These are phyloP conservation scores for Daldinia loculata DNA, from an alignment of 495 filamentous ascomycete genomes.

Conservation along the genomic window DNA sequence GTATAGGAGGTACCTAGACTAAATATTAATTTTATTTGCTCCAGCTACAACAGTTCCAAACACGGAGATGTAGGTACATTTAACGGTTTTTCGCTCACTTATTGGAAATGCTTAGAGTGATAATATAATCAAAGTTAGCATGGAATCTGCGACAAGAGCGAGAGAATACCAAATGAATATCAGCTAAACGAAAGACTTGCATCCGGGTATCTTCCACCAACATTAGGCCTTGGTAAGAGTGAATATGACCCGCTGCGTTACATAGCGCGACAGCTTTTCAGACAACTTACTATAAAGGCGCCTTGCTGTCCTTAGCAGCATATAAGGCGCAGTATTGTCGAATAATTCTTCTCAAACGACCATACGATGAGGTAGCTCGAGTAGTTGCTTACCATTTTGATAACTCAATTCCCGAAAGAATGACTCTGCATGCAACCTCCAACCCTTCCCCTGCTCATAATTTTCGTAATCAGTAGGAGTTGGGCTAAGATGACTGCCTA, in stretches of 20 bases:
- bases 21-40: not conserved
- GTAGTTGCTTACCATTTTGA: not conserved
- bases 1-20: not conserved
- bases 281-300: conserved; percentile 23
- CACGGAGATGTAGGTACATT: not conserved
- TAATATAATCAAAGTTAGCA: not conserved
- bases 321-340: conserved; percentile 21
- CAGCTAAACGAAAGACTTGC: conserved; percentile 13
- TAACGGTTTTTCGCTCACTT: conserved; percentile 1
- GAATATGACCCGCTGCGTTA: conserved; percentile 1
- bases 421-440: not conserved
- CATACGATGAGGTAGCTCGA: conserved; percentile 18
- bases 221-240: conserved; percentile 12
- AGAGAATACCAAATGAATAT: conserved; percentile 10
- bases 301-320: conserved; percentile 15
- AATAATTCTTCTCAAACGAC: conserved; percentile 32
- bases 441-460: not conserved
- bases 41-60: not conserved
- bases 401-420: not conserved
- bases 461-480: not conserved
- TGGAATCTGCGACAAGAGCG: not conserved
- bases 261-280: conserved; percentile 21
- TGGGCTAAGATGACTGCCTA: conserved; percentile 8
- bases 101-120: not conserved
- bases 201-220: conserved; percentile 35